These are phyloP conservation scores for Juglanconis sp. DNA, from an alignment of 2,329 filamentous ascomycete genomes.

Conservation along the genomic window DNA sequence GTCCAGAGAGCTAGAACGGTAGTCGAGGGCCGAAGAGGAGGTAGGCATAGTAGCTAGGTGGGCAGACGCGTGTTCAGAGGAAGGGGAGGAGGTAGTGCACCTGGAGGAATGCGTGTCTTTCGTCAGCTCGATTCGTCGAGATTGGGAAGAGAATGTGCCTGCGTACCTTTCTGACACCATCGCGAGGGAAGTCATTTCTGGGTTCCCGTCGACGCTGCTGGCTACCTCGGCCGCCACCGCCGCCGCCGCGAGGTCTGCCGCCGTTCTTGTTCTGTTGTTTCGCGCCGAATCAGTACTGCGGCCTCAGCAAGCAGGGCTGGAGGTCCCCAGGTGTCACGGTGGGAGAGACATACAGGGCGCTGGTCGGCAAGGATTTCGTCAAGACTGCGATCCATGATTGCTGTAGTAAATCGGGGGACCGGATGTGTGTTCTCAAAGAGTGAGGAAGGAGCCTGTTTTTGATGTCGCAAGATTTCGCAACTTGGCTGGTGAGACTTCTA, in stretches of 20 bases:
- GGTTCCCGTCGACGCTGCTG: slow-evolving; percentile 30
- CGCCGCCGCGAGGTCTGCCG: slow-evolving; percentile 21
- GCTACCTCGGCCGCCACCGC: slow-evolving; percentile 25
- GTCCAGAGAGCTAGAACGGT: slow-evolving; percentile 29
- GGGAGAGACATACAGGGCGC: slow-evolving; percentile 23
- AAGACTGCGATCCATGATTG: slow-evolving; percentile 49
- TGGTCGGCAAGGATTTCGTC: slow-evolving; percentile 55
- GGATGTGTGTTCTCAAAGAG: neutral
- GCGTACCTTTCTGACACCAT: slow-evolving; percentile 85
- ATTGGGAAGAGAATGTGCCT: slow-evolving; percentile 1
- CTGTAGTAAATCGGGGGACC: neutral
- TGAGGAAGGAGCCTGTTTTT: neutral
- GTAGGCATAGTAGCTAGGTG: neutral
- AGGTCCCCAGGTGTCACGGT: neutral
- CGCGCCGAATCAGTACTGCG: slow-evolving; percentile 8
- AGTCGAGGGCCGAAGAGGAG: slow-evolving; percentile 29
- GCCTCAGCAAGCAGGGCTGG: neutral
- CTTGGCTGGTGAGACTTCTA: neutral
- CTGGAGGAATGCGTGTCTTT: slow-evolving; percentile 15
- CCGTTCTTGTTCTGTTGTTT: slow-evolving; percentile 20
- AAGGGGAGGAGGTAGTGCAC: slow-evolving; percentile 29
- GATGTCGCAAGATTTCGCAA: neutral
- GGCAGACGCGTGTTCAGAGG: slow-evolving; percentile 21
- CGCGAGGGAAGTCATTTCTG: slow-evolving; percentile 60
- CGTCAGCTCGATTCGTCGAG: slow-evolving; percentile 1